These are phyloP conservation scores for Fusarium caatingaense DNA, from an alignment of 2,329 filamentous ascomycete species.

Conservation along the genomic window DNA sequence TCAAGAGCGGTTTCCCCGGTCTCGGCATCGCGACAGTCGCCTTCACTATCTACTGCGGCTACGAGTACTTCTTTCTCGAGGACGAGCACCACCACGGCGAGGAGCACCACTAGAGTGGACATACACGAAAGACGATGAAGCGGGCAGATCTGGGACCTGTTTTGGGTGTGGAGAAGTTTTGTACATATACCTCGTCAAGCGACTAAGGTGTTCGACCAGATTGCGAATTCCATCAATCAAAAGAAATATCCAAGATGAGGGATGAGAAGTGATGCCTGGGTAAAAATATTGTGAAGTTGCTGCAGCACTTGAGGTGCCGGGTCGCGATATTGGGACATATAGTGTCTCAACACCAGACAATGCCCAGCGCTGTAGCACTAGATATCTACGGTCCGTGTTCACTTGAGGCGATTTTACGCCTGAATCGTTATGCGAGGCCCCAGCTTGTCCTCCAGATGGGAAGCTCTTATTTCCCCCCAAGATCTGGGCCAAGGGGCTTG, in stretches of 20 bases:
- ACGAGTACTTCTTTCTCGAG: conserved; percentile 87
- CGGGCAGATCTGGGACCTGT: conserved; percentile 15
- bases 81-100: conserved; percentile 72
- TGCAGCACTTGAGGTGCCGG: background rate
- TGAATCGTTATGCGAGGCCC: background rate
- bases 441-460: background rate
- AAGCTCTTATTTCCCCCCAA: background rate
- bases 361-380: background rate
- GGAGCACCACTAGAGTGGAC: conserved; percentile 63
- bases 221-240: conserved; percentile 37
- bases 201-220: conserved; percentile 33
- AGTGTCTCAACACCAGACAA: background rate
- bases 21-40: conserved; percentile 92
- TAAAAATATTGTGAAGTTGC: background rate
- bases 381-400: no score
- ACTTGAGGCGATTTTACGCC: background rate
- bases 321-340: background rate
- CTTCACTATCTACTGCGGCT: conserved; percentile 88
- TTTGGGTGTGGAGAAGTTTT: conserved; percentile 28
- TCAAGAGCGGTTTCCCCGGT: conserved; percentile 87
- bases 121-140: conserved; percentile 26
- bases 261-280: background rate
- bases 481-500: background rate
- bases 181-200: conserved; percentile 43
- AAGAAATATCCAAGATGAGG: conserved; percentile 22